Evolutionary conservation across 768 basidiomycete genomes (phyloP), one percentile per base, ranked within the genome.

Genomic region (Crepidotus variabilis): DNA sequence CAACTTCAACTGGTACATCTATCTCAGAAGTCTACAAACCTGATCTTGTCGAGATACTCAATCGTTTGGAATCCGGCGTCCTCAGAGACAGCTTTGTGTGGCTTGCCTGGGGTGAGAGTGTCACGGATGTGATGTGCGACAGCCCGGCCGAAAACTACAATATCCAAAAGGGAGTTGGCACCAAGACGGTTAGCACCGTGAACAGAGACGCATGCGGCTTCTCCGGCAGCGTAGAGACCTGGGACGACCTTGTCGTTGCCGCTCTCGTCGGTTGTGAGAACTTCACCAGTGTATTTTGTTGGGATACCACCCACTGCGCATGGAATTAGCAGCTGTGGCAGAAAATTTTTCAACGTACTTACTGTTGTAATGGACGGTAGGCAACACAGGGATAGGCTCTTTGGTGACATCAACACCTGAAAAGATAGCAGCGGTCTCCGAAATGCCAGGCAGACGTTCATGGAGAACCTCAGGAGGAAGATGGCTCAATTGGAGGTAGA

Each of bases 171-270:
- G 20, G 97, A 99, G 82, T 99, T 99, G 69, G 97, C 97, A 65
- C 97, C 97, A 53, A 99, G 89, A 73, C 97, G 94, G 79, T 99
- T 99, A 61, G 97, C 97, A 61, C 97, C 97, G 66, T 99, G 97
- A 18, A 99, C 97, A 18, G 97, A 99, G 32, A 98, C 97, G 63
- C 93, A 98, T 6, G 97, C 97, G 53, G 96, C 97, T 75, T 99
- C 97, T 63, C 97, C 97, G 58, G 97, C 97, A 57, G 97, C 97
- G 73, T 98, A 99, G 2, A 99, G 79, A 62, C 97, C 97, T 53
- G 95, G 94, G 28, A 99, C 97, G 57, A 95, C 75, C 72, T 90
- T 82, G 73, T 99, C 97, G 32, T 97, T 89, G 65, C 96, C 97
- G 54, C 90, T 78, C 74, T 87, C 78, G 71, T 95, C 93, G 57